Base-by-base conservation (phyloP, 225 moss, liverwort and hornwort genomes). In the Thuidium tamariscinum region DNA sequence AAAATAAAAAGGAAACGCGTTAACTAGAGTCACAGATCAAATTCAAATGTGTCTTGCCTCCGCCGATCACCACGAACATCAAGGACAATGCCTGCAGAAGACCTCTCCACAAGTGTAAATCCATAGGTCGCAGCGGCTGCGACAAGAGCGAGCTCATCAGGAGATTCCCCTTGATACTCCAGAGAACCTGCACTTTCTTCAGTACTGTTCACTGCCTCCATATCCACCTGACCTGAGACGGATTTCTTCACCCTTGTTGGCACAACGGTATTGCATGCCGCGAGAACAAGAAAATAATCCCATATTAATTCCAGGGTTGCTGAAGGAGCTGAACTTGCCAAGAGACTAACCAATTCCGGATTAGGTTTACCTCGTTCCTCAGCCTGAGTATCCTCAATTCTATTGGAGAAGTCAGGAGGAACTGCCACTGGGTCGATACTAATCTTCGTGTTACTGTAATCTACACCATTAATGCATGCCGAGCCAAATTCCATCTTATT, bases 101-200 rank as follows among this genome's bases (percentile, higher is more conserved):
- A 91, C 85, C 97, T 88, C 92, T 97, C 96, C 32, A 96, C 20
- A 61, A 97, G 96, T 39, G 89, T 91, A 87, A 94, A 97, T 71
- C 96, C 97, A 87, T 97, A 96, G 32, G 92, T 84, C 56, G 96
- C 92, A 80, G 97, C 97, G 59, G 94, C 94, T 69, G 92, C 87
- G 11, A 97, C 97, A 29, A 97, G 92, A 85, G 97, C 97, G 77
- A 91, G 93, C 89, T 97, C 97, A 90, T 97, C 97, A 7, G 96
- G 97, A 77, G 97, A 97, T 89, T 97, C 97, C 42, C 96, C 97
- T 52, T 97, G 97, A 88, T 97, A 97, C 79, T 96, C 96, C 29
- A 96, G 83, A 73, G 80, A 81, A 59, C 95, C 95, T 68, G 86
- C 23, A 51, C 81, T 89, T 52, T 90, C 91, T 66, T 89, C 92